Percentiles rank a stretch among this genome's conserved stretches.
Evolutionary conservation across 2,329 filamentous ascomycete species (phyloP).

Genomic region (Pseudocercospora ulei): DNA sequence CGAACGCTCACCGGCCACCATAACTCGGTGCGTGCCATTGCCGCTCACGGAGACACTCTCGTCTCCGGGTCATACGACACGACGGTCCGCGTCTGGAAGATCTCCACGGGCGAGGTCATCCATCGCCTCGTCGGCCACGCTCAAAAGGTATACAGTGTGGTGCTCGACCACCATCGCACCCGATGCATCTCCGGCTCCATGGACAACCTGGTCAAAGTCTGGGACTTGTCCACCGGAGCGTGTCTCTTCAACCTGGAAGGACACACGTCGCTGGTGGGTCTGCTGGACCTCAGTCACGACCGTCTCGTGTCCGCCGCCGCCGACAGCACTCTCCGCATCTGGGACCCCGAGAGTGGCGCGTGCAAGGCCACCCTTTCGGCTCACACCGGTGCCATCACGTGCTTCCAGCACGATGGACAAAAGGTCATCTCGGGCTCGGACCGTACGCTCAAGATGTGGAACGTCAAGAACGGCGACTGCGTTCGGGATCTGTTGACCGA

Average conservation of each 20-base stretch:
- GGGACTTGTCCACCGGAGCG: conserved; percentile 79
- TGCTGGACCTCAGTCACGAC: conserved; percentile 81
- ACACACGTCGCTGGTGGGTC: conserved; percentile 80
- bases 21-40: conserved; percentile 91
- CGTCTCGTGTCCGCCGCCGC: conserved; percentile 89
- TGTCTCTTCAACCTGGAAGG: conserved; percentile 86
- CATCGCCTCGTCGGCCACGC: conserved; percentile 78
- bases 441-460: conserved; percentile 97
- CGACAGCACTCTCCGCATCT: conserved; percentile 88
- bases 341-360: conserved; percentile 86
- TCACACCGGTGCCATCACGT: conserved; percentile 94
- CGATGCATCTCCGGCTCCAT: conserved; percentile 96
- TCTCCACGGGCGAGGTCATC: conserved; percentile 82
- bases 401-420: conserved; percentile 92
- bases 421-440: conserved; percentile 97
- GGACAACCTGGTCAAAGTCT: conserved; percentile 96
- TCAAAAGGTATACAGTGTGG: conserved; percentile 94
- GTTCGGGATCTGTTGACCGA: conserved; percentile 87
- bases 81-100: conserved; percentile 91
- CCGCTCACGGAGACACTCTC: conserved; percentile 87
- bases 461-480: conserved; percentile 82
- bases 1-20: conserved; percentile 75
- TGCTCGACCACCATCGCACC: conserved; percentile 81
- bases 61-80: conserved; percentile 96
- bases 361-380: conserved; percentile 85